A percentile compares a stretch with the other conserved stretches of the same genome.
phyloP scores from a whole-genome alignment of 345 rosid species.

The Citrus sinensis region DVS_A1.0 CM039162.1:7957501-7958000 shows the following conservation, averaged over 20 bases:
- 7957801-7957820: constrained; percentile 56
- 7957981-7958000: constrained; percentile 34
- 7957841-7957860: constrained; percentile 67
- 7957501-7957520: constrained; percentile 62
- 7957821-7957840: constrained; percentile 45
- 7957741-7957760: constrained; percentile 52
- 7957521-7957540: constrained; percentile 54
- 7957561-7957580: neutral
- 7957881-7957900: constrained; percentile 47
- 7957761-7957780: constrained; percentile 65
- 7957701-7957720: constrained; percentile 73
- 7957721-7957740: constrained; percentile 79
- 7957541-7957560: constrained; percentile 49
- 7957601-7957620: neutral
- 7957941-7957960: neutral
- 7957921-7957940: neutral
- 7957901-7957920: neutral
- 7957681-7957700: constrained; percentile 52
- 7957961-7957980: neutral
- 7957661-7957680: constrained; percentile 52
- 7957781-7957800: constrained; percentile 87
- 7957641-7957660: constrained; percentile 48
- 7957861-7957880: constrained; percentile 81
- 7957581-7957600: neutral
- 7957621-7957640: neutral